Evolutionary conservation across 1,284 basidiomycete genomes (phyloP).

Genomic region (Ceratobasidium sp.): DNA sequence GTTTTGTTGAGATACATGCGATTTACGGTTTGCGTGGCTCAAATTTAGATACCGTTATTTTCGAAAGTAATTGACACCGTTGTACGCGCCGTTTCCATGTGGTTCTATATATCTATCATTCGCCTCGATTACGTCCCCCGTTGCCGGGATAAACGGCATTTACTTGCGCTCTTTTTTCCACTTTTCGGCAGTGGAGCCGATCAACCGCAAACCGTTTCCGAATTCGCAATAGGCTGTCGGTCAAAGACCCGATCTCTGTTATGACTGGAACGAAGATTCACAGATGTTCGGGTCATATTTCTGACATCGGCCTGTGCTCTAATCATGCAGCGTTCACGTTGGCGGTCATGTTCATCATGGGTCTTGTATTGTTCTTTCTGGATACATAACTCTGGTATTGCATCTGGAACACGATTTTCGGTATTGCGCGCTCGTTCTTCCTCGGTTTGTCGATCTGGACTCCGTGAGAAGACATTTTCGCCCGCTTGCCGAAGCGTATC

Average conservation of each 20-base stretch:
- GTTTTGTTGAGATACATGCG: too few species aligned
- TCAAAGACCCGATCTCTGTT: constrained; percentile 87
- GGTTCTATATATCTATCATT: too few species aligned
- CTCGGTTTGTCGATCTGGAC: constrained; percentile 96
- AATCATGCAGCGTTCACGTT: constrained; percentile 94
- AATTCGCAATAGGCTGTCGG: constrained; percentile 68
- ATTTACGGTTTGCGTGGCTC: too few species aligned
- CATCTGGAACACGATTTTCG: constrained; percentile 97
- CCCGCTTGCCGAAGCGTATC: constrained; percentile 91
- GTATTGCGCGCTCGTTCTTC: constrained; percentile 81
- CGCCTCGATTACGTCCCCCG: too few species aligned
- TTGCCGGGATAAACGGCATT: too few species aligned
- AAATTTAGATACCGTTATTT: too few species aligned
- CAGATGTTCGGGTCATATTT: constrained; percentile 84
- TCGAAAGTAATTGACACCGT: too few species aligned
- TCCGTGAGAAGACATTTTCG: constrained; percentile 95
- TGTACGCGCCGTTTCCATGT: too few species aligned
- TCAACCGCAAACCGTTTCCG: too few species aligned
- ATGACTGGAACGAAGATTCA: constrained; percentile 96
- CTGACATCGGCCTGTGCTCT: constrained; percentile 82
- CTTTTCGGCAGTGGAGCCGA: too few species aligned
- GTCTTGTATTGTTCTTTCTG: constrained; percentile 92
- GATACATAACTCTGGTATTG: constrained; percentile 98
- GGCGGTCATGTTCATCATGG: constrained; percentile 97
- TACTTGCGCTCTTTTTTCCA: too few species aligned